Evolutionary conservation across 1,284 basidiomycete species (phyloP).

Genomic region (Lignosus rhinocerotis): DNA sequence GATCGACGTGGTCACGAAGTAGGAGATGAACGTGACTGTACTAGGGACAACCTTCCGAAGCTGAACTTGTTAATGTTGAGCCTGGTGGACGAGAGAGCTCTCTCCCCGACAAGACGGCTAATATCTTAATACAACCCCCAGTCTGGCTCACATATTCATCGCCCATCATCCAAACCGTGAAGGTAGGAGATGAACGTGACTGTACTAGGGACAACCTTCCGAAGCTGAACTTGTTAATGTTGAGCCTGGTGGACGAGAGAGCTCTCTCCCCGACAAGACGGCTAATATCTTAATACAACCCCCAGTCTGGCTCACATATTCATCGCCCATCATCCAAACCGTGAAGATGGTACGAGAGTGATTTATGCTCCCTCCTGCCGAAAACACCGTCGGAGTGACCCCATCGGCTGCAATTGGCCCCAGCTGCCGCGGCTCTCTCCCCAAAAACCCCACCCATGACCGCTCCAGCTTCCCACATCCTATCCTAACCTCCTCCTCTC

Average conservation of each 20-base stretch:
- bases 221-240: too few relatives aligned
- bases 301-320: too few relatives aligned
- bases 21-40: too few relatives aligned
- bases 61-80: too few relatives aligned
- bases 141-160: too few relatives aligned
- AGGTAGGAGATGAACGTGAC: not conserved
- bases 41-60: too few relatives aligned
- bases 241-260: too few relatives aligned
- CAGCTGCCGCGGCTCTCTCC: conserved; percentile 18
- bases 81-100: too few relatives aligned
- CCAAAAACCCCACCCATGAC: conserved; percentile 33
- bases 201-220: too few relatives aligned
- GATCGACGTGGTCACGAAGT: too few relatives aligned
- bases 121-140: not conserved
- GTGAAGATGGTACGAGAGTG: conserved; percentile 21
- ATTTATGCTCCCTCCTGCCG: conserved; percentile 11
- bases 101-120: not conserved
- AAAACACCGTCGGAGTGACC: conserved; percentile 17
- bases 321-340: not conserved
- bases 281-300: not conserved
- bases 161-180: not conserved
- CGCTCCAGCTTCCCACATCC: conserved; percentile 28
- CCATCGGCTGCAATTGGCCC: conserved; percentile 17
- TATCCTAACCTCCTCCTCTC: conserved; percentile 10
- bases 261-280: not conserved